These are phyloP conservation scores for Suillus cothurnatus DNA, from an alignment of 768 basidiomycete species.

Conservation along the genomic window DNA sequence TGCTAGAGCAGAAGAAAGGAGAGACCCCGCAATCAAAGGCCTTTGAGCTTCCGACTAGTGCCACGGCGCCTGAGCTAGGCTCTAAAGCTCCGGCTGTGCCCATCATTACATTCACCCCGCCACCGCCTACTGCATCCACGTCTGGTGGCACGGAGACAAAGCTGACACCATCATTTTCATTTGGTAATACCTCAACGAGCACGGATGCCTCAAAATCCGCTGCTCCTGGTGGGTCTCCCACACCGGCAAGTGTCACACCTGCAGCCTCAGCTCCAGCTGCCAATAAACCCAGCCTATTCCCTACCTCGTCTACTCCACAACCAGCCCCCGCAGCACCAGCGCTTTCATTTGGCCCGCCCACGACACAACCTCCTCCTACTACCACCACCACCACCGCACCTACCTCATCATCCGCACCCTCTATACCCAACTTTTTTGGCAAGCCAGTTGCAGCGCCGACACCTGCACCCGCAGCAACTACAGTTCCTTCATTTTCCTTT, in stretches of 20 bases:
- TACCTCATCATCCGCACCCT: constrained; percentile 4
- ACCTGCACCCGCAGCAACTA: constrained; percentile 11
- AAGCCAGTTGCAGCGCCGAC: constrained; percentile 25
- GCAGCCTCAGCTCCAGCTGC: constrained; percentile 16
- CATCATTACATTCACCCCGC: constrained; percentile 30
- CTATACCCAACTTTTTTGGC: constrained; percentile 11
- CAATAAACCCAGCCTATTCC: constrained; percentile 3
- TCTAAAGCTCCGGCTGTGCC: constrained; percentile 26
- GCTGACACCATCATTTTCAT: constrained; percentile 18
- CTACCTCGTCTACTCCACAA: constrained; percentile 18
- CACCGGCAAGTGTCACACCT: constrained; percentile 23
- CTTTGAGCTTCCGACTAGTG: constrained; percentile 31
- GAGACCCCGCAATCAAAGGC: constrained; percentile 38
- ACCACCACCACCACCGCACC: constrained; percentile 9
- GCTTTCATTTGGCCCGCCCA: constrained; percentile 21
- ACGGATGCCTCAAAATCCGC: constrained; percentile 13
- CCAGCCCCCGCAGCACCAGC: constrained; percentile 13
- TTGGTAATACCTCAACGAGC: constrained; percentile 10
- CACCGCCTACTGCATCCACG: constrained; percentile 13
- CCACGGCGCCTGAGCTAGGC: constrained; percentile 25
- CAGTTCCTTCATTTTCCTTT: constrained; percentile 10
- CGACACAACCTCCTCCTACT: constrained; percentile 12
- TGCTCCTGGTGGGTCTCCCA: constrained; percentile 9
- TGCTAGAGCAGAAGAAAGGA: constrained; percentile 46
- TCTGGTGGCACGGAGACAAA: constrained; percentile 19